Percentiles rank a stretch among this genome's conserved stretches.
phyloP scores from a whole-genome alignment of 208 protist species.

The Lotmaria passim region DNA sequence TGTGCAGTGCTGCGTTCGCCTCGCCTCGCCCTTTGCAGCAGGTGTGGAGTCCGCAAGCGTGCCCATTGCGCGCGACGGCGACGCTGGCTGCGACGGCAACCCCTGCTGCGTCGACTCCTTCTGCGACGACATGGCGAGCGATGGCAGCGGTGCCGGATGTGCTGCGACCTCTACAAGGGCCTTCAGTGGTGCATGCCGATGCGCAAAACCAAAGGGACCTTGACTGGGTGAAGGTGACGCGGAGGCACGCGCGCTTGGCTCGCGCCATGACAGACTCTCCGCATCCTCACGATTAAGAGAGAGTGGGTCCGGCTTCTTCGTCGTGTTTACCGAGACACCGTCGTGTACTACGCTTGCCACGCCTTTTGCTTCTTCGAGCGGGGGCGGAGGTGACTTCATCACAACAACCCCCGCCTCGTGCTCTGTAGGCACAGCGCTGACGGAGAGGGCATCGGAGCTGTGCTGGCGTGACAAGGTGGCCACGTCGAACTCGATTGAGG shows the following conservation, averaged over 20 bases:
- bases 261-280: not conserved
- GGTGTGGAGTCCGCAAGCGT: not conserved
- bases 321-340: not conserved
- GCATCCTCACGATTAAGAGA: not conserved
- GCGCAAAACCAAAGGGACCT: not conserved
- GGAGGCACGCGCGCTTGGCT: not conserved
- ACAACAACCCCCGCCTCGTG: not conserved
- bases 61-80: not conserved
- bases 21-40: too few relatives aligned
- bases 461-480: not conserved
- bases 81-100: too few relatives aligned
- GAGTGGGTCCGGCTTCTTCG: not conserved
- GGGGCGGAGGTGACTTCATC: too few relatives aligned
- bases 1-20: too few relatives aligned
- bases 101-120: too few relatives aligned
- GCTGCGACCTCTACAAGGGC: not conserved
- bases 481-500: conserved; percentile 8
- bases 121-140: not conserved
- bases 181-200: not conserved
- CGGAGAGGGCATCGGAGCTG: not conserved
- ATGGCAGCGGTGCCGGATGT: not conserved
- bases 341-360: too few relatives aligned
- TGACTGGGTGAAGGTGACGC: not conserved
- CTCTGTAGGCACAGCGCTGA: not conserved
- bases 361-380: too few relatives aligned